These are phyloP conservation scores for Rhodotorula sp. DNA, from an alignment of 1,284 basidiomycete species.

Conservation along the genomic window DNA sequence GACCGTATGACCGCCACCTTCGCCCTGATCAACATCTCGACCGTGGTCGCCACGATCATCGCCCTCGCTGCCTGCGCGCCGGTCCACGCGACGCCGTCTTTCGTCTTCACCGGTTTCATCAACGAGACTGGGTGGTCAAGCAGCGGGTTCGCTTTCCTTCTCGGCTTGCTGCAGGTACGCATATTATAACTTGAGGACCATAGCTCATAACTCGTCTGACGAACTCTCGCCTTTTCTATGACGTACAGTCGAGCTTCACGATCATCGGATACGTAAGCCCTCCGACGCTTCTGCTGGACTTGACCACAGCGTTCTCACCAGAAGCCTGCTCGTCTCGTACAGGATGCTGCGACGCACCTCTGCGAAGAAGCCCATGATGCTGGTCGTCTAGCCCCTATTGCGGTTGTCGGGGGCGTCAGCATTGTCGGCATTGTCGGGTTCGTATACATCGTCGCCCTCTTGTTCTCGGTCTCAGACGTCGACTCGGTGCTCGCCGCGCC, in stretches of 20 bases:
- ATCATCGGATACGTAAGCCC: not conserved
- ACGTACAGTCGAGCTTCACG: constrained; percentile 1
- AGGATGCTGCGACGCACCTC: constrained; percentile 18
- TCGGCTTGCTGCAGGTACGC: constrained; percentile 7
- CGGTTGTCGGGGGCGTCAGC: constrained; percentile 18
- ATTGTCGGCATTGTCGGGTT: constrained; percentile 19
- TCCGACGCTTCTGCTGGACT: not conserved
- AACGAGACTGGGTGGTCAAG: constrained; percentile 26
- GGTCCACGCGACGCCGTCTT: constrained; percentile 12
- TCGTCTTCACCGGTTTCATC: constrained; percentile 19
- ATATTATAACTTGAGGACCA: no score
- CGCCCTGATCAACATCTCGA: constrained; percentile 18
- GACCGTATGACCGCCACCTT: constrained; percentile 13
- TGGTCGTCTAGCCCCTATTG: constrained; percentile 20
- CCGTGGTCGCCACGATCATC: constrained; percentile 24
- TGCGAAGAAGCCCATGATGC: constrained; percentile 28
- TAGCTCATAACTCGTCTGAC: no score
- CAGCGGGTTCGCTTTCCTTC: constrained; percentile 18
- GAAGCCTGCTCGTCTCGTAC: not conserved
- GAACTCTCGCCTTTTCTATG: no score
- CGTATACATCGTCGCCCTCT: constrained; percentile 20
- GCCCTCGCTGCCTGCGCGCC: constrained; percentile 24
- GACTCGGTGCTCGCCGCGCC: not conserved
- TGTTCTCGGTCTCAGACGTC: constrained; percentile 19
- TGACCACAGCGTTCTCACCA: no score